Conservation (phyloP, 495 filamentous ascomycete species). For the Xylaria bambusicola region DNA sequence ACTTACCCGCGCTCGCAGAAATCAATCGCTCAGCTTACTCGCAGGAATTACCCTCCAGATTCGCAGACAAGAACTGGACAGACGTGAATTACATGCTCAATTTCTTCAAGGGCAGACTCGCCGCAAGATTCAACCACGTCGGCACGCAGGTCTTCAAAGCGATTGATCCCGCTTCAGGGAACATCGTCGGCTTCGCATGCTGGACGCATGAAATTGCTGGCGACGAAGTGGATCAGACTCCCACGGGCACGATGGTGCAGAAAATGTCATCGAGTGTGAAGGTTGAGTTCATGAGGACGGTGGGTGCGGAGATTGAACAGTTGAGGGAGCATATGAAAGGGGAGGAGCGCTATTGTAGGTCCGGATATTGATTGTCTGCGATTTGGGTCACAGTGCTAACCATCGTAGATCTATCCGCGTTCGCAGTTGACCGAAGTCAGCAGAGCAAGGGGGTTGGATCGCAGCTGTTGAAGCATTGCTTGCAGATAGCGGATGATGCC, state of each 20-base stretch:
- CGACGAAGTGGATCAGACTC: not conserved
- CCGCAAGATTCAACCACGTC: not conserved
- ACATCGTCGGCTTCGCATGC: constrained; percentile 10
- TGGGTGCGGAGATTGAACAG: not conserved
- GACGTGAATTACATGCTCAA: not conserved
- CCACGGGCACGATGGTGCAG: not conserved
- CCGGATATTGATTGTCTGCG: too few species aligned
- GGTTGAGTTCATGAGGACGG: not conserved
- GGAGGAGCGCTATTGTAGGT: constrained; percentile 13
- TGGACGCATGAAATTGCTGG: not conserved
- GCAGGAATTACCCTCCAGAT: constrained; percentile 5
- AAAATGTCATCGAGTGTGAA: not conserved
- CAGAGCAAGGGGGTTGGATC: constrained; percentile 1
- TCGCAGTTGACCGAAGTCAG: not conserved
- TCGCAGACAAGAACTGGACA: not conserved
- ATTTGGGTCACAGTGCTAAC: too few species aligned
- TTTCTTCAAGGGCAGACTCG: constrained; percentile 10
- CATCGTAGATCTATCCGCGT: constrained; percentile 1
- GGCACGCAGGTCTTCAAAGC: not conserved
- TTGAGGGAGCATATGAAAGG: constrained; percentile 6
- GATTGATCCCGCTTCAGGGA: constrained; percentile 1
- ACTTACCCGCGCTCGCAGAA: constrained; percentile 13
- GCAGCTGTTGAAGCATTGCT: constrained; percentile 4
- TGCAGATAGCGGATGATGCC: constrained; percentile 12
- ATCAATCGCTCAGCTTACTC: constrained; percentile 8